phyloP scores from a whole-genome alignment of 2,329 filamentous ascomycete species.

The Colletotrichum phormii region DNA sequence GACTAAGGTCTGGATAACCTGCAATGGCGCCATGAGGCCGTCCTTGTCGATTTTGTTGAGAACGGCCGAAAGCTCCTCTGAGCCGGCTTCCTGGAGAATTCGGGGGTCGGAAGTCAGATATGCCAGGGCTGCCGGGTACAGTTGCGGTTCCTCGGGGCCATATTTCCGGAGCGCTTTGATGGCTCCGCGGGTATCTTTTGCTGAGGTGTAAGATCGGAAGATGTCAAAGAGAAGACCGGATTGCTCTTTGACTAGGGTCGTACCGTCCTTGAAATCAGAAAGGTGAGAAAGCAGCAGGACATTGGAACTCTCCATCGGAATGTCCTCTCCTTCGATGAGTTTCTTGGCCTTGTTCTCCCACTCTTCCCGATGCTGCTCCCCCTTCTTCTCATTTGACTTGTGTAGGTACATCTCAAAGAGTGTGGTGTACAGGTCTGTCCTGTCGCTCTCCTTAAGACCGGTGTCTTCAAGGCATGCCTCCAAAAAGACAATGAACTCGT shows the following conservation, averaged over 20 bases:
- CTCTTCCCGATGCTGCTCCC: slow-evolving; percentile 72
- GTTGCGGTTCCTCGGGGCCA: slow-evolving; percentile 87
- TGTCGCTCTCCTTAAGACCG: slow-evolving; percentile 78
- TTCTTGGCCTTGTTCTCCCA: slow-evolving; percentile 95
- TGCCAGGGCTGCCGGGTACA: slow-evolving; percentile 91
- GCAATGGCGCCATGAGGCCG: slow-evolving; percentile 92
- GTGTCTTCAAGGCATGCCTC: slow-evolving; percentile 85
- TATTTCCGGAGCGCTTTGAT: slow-evolving; percentile 93
- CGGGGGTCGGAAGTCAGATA: slow-evolving; percentile 90
- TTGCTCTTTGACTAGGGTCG: slow-evolving; percentile 92
- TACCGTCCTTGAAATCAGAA: slow-evolving; percentile 89
- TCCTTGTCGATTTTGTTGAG: slow-evolving; percentile 90
- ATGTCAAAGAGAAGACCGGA: slow-evolving; percentile 94
- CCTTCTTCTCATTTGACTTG: slow-evolving; percentile 82
- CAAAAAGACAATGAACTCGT: slow-evolving; percentile 91
- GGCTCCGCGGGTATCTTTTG: slow-evolving; percentile 90
- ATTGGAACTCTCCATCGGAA: slow-evolving; percentile 93
- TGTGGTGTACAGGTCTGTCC: slow-evolving; percentile 90
- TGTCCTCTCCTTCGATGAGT: slow-evolving; percentile 83
- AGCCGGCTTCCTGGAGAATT: slow-evolving; percentile 86
- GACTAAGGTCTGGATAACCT: slow-evolving; percentile 94
- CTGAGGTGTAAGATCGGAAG: slow-evolving; percentile 93
- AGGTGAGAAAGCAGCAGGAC: slow-evolving; percentile 93
- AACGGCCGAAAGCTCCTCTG: slow-evolving; percentile 82
- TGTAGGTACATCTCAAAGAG: slow-evolving; percentile 98